Percentiles rank a stretch among this genome's conserved stretches.
Conservation (phyloP, 352 stramenopile genomes). For the Phytophthora cryptogea region DNA sequence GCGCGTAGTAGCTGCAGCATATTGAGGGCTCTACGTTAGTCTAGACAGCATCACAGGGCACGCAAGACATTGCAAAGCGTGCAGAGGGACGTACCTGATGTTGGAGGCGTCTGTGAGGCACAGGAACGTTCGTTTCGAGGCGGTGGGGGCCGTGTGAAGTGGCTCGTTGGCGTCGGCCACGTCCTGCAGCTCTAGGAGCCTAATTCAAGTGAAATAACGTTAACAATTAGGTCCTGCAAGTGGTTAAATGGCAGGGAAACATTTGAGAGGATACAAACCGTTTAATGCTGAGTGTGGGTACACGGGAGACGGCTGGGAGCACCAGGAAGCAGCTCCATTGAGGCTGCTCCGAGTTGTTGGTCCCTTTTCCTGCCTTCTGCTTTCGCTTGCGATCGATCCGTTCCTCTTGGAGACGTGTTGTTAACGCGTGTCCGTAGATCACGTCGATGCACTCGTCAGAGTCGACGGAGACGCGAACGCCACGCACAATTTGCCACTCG, state of each 20-base stretch:
- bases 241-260: background rate
- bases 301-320: slow-evolving; percentile 26
- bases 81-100: slow-evolving; percentile 42
- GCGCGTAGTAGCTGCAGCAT: slow-evolving; percentile 48
- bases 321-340: slow-evolving; percentile 46
- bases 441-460: slow-evolving; percentile 27
- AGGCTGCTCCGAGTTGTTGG: slow-evolving; percentile 9
- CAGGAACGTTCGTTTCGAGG: slow-evolving; percentile 40
- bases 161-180: slow-evolving; percentile 29
- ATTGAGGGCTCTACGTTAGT: slow-evolving; percentile 3
- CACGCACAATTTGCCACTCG: slow-evolving; percentile 36
- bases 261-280: slow-evolving; percentile 21
- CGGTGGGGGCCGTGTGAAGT: background rate
- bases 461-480: slow-evolving; percentile 18
- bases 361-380: slow-evolving; percentile 7
- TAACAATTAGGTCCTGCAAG: background rate
- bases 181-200: slow-evolving; percentile 44
- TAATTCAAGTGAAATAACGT: slow-evolving; percentile 7
- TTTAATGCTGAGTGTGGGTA: slow-evolving; percentile 42
- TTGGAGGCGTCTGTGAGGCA: slow-evolving; percentile 52
- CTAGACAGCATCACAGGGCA: too few species aligned
- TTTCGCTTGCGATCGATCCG: slow-evolving; percentile 52
- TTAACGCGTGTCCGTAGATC: slow-evolving; percentile 39
- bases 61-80: background rate
- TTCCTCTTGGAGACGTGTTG: slow-evolving; percentile 40